Percentiles rank a stretch among this genome's conserved stretches.
These are phyloP conservation scores for Aspergillus vadensis DNA, from an alignment of 2,329 filamentous ascomycete species.

Conservation along the genomic window DNA sequence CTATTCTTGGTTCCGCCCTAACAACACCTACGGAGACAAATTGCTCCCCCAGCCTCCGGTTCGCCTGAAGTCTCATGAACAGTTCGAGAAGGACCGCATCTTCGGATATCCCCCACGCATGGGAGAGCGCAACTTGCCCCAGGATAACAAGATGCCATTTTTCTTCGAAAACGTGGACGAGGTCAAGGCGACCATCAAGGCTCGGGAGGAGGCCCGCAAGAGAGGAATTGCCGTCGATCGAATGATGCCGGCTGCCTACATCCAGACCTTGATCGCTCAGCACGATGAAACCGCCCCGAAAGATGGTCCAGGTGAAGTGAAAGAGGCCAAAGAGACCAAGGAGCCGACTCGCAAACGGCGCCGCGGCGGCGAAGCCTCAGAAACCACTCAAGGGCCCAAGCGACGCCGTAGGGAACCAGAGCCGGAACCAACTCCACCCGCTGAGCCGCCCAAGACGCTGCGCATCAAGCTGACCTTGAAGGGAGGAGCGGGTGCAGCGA, in stretches of 20 bases:
- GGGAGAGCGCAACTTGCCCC: constrained; percentile 35
- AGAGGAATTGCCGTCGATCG: constrained; percentile 24
- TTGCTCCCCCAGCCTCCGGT: constrained; percentile 29
- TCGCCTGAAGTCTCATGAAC: constrained; percentile 29
- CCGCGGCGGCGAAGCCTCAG: constrained; percentile 13
- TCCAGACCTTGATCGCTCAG: constrained; percentile 23
- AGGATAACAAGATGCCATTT: constrained; percentile 20
- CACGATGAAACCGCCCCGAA: constrained; percentile 13
- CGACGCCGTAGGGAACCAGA: constrained; percentile 16
- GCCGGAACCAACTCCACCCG: not conserved
- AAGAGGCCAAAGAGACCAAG: constrained; percentile 11
- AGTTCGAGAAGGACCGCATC: constrained; percentile 32
- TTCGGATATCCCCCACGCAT: constrained; percentile 36
- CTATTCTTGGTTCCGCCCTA: constrained; percentile 29
- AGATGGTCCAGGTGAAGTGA: not conserved
- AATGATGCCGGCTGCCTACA: constrained; percentile 21
- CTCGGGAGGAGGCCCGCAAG: constrained; percentile 25
- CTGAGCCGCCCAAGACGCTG: constrained; percentile 14
- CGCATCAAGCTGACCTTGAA: constrained; percentile 20
- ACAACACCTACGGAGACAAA: constrained; percentile 31
- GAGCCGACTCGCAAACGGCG: constrained; percentile 21
- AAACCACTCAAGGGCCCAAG: constrained; percentile 12
- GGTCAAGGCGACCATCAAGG: constrained; percentile 25
- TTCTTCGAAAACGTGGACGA: constrained; percentile 27
- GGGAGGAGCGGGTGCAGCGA: constrained; percentile 1